These are phyloP conservation scores for Halenospora varia DNA, from an alignment of 495 filamentous ascomycete species.

Conservation along the genomic window DNA sequence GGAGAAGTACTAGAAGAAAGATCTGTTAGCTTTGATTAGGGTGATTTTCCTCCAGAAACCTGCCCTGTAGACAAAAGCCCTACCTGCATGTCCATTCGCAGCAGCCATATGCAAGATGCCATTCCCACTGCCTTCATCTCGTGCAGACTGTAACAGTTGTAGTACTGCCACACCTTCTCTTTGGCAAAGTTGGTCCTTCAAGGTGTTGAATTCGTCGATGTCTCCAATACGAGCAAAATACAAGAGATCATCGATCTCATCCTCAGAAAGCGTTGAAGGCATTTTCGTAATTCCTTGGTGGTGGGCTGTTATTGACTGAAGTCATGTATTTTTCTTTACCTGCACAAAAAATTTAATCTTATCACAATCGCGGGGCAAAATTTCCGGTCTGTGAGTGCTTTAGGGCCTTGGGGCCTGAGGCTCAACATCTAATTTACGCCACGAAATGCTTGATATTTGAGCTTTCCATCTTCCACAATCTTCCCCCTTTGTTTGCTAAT, in stretches of 20 bases:
- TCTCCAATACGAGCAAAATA: conserved; percentile 79
- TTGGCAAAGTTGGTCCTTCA: conserved; percentile 52
- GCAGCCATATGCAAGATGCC: conserved; percentile 79
- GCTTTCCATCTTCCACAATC: no score
- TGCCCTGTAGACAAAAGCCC: conserved; percentile 11
- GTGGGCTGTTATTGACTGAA: no score
- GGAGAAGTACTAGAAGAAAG: conserved; percentile 36
- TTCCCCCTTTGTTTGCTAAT: no score
- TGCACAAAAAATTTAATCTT: no score
- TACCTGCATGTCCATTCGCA: conserved; percentile 83
- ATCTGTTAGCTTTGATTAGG: neutral
- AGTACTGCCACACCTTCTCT: conserved; percentile 47
- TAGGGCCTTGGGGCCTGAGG: no score
- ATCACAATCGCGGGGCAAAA: no score
- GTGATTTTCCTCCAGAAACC: neutral
- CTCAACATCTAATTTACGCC: no score
- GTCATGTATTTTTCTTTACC: no score
- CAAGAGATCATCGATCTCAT: conserved; percentile 83
- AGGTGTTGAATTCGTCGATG: conserved; percentile 57
- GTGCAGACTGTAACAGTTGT: conserved; percentile 58
- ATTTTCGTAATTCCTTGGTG: no score
- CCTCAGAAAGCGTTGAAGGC: conserved; percentile 55
- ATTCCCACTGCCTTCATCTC: conserved; percentile 69
- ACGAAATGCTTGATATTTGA: no score
- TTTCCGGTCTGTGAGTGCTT: no score